Evolutionary conservation across 1,284 basidiomycete species (phyloP).

Genomic region (Marasmius sp.): DNA sequence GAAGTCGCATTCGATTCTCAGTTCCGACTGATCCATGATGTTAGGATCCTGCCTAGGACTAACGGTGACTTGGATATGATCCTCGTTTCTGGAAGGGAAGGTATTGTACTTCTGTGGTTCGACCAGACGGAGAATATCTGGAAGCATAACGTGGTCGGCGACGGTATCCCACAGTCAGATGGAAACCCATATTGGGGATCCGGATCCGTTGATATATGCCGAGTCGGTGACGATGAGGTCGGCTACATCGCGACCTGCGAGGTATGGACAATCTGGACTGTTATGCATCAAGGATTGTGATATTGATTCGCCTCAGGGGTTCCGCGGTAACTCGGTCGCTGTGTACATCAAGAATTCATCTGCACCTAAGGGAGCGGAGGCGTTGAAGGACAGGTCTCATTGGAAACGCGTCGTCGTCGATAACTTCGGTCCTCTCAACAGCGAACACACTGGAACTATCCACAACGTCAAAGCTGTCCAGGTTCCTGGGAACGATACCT

Average conservation of each 20-base stretch:
- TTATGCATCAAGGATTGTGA: conserved; percentile 2
- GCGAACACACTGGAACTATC: conserved; percentile 24
- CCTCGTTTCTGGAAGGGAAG: conserved; percentile 28
- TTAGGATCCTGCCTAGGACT: conserved; percentile 19
- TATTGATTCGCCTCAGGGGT: conserved; percentile 17
- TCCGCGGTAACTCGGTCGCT: conserved; percentile 29
- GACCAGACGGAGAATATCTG: conserved; percentile 9
- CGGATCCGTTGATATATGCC: conserved; percentile 23
- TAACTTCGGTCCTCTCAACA: conserved; percentile 25
- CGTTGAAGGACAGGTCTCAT: conserved; percentile 10
- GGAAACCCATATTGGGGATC: conserved; percentile 25
- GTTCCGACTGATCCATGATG: conserved; percentile 28
- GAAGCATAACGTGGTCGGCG: conserved; percentile 21
- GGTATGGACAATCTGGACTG: conserved; percentile 12
- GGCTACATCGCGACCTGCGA: conserved; percentile 30
- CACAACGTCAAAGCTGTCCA: conserved; percentile 20
- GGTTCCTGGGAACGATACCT: conserved; percentile 14
- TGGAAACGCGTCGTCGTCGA: conserved; percentile 28
- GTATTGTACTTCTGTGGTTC: conserved; percentile 25
- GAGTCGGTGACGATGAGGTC: conserved; percentile 23
- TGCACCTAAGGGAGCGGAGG: conserved; percentile 18
- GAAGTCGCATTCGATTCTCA: conserved; percentile 13
- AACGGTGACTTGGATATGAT: conserved; percentile 23
- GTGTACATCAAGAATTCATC: conserved; percentile 23
- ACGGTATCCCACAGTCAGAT: conserved; percentile 15